These are phyloP conservation scores for Schrenkiella parvula DNA, from an alignment of 345 rosid species.

Conservation along the genomic window DNA sequence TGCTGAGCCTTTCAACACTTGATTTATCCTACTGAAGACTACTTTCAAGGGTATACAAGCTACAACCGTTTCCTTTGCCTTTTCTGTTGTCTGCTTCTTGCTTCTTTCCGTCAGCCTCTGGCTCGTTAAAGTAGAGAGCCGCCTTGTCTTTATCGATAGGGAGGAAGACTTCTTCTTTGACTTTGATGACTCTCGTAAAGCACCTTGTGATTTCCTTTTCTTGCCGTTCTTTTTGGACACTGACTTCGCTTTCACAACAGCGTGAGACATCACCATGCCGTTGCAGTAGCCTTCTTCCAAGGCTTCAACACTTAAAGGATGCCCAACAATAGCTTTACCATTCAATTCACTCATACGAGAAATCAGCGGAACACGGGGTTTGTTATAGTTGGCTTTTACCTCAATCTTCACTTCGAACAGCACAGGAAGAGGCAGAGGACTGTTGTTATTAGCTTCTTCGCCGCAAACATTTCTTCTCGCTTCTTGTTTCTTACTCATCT, in stretches of 20 bases:
- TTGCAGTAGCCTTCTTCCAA: slow-evolving; percentile 40
- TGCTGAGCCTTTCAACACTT: slow-evolving; percentile 76
- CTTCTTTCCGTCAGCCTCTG: slow-evolving; percentile 39
- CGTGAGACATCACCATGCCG: slow-evolving; percentile 19
- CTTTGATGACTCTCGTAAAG: slow-evolving; percentile 30
- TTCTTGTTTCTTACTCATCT: slow-evolving; percentile 57
- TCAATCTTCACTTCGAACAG: slow-evolving; percentile 69
- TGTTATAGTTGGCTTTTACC: slow-evolving; percentile 62
- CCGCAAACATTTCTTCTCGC: slow-evolving; percentile 43
- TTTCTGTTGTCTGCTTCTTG: slow-evolving; percentile 45
- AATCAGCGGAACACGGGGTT: slow-evolving; percentile 77
- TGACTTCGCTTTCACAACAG: slow-evolving; percentile 27
- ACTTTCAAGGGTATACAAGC: slow-evolving; percentile 83
- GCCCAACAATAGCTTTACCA: slow-evolving; percentile 84
- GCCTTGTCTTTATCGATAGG: slow-evolving; percentile 65
- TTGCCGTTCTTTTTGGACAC: slow-evolving; percentile 32
- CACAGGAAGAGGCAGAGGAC: slow-evolving; percentile 8
- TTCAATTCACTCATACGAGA: slow-evolving; percentile 82
- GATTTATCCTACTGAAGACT: slow-evolving; percentile 87
- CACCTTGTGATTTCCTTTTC: slow-evolving; percentile 33
- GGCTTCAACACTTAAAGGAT: slow-evolving; percentile 62
- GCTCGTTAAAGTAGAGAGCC: slow-evolving; percentile 70
- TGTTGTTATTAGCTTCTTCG: slow-evolving; percentile 40
- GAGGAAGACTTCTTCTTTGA: slow-evolving; percentile 51
- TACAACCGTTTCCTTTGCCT: slow-evolving; percentile 58